These are phyloP conservation scores for Ophiostoma sp. DNA, from an alignment of 2,329 filamentous ascomycete species.

Conservation along the genomic window DNA sequence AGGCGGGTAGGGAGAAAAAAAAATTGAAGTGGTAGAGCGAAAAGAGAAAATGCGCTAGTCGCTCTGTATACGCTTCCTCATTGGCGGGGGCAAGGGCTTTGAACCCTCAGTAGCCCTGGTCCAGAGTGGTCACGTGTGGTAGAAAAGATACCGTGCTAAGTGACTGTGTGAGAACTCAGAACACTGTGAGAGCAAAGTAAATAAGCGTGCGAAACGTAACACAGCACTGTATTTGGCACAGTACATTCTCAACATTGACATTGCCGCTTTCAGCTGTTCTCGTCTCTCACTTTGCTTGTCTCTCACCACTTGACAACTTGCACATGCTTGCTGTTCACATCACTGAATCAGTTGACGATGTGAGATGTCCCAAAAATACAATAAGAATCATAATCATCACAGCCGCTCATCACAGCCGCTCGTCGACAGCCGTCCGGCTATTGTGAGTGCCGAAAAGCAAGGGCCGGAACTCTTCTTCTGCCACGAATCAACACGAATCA, in stretches of 20 bases:
- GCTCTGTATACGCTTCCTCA: neutral
- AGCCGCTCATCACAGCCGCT: neutral
- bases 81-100: slow-evolving; percentile 23
- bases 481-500: neutral
- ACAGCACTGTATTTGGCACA: neutral
- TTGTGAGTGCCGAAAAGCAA: neutral
- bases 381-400: neutral
- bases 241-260: neutral
- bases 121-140: neutral
- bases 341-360: neutral
- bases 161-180: neutral
- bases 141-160: neutral
- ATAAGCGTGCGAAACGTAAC: neutral
- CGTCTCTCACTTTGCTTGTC: neutral
- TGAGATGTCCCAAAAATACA: neutral
- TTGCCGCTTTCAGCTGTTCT: neutral
- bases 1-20: neutral
- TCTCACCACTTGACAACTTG: neutral
- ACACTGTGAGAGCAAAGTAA: neutral
- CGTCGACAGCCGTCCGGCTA: neutral
- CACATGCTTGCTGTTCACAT: neutral
- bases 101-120: slow-evolving; percentile 13
- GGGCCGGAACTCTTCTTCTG: neutral
- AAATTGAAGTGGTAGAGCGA: slow-evolving; percentile 14
- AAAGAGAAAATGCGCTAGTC: neutral